phyloP scores from a whole-genome alignment of 129 eudicot genomes.

The Escallonia rubra region DNA sequence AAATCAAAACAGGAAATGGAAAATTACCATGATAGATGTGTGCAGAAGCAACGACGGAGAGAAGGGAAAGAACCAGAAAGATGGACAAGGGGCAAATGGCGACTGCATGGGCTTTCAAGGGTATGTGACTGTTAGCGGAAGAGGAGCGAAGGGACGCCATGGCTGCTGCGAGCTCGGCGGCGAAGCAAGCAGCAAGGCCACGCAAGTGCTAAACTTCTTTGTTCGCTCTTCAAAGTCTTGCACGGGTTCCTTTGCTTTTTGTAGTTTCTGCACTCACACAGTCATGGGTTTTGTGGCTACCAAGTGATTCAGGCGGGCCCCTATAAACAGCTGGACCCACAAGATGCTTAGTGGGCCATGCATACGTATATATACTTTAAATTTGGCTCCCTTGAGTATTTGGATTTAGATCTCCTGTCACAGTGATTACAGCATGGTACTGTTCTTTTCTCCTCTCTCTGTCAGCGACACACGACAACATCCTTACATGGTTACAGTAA shows the following conservation, averaged over 20 bases:
- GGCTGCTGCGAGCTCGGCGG: neutral
- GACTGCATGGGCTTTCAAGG: neutral
- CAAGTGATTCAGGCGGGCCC: no score
- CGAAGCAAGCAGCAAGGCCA: constrained; percentile 5
- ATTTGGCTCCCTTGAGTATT: no score
- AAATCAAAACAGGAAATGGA: neutral
- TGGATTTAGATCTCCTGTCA: no score
- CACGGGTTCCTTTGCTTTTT: neutral
- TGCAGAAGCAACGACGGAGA: constrained; percentile 14
- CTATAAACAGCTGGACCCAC: no score
- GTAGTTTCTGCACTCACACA: no score
- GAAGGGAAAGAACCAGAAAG: constrained; percentile 11
- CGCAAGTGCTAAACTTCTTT: neutral
- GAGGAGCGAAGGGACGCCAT: constrained; percentile 7
- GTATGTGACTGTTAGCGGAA: neutral
- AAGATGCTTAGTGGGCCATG: no score
- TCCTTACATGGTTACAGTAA: no score
- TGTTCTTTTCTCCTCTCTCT: no score
- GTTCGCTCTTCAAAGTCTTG: neutral
- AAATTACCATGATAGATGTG: constrained; percentile 20
- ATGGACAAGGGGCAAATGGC: neutral
- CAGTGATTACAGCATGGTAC: no score
- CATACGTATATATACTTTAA: no score
- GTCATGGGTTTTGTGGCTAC: no score
- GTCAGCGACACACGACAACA: no score